Percentiles rank a stretch among this genome's conserved stretches.
Conservation (phyloP, 225 moss, liverwort and hornwort genomes). For the Pseudoscleropodium purum region DNA sequence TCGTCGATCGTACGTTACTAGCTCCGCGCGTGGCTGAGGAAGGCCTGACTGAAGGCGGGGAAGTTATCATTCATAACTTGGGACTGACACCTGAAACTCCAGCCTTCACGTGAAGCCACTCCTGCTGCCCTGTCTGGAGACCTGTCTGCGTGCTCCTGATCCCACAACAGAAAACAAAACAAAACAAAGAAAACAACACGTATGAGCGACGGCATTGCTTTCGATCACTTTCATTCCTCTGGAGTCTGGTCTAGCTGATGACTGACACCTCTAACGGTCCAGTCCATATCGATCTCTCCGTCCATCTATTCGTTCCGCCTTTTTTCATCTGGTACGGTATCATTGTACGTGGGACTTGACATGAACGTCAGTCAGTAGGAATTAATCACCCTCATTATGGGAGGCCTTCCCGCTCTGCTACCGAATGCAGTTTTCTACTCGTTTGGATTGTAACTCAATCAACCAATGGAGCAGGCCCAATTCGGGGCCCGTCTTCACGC, state of each 20-base stretch:
- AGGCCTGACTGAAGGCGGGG: not conserved
- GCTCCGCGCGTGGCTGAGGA: not conserved
- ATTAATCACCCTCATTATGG: not conserved
- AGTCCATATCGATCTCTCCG: not conserved
- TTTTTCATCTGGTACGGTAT: not conserved
- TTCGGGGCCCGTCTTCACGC: not conserved
- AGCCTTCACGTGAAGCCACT: not conserved
- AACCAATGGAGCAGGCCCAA: not conserved
- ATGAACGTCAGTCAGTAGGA: not conserved
- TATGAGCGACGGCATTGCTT: not conserved
- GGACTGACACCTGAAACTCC: not conserved
- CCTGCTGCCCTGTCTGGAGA: constrained; percentile 4
- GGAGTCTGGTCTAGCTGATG: too few species aligned
- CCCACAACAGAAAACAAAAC: not conserved
- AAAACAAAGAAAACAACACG: not conserved
- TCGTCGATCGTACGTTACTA: not conserved
- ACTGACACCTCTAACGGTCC: not conserved
- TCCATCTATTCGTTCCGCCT: not conserved
- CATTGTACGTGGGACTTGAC: not conserved
- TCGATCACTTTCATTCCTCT: not conserved
- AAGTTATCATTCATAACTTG: too few species aligned
- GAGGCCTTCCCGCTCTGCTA: not conserved
- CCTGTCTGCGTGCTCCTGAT: constrained; percentile 9
- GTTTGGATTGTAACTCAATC: not conserved
- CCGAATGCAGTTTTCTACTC: not conserved